Base-by-base conservation (phyloP, 306 rosid genomes). In the Cucurbita maxima region DNA sequence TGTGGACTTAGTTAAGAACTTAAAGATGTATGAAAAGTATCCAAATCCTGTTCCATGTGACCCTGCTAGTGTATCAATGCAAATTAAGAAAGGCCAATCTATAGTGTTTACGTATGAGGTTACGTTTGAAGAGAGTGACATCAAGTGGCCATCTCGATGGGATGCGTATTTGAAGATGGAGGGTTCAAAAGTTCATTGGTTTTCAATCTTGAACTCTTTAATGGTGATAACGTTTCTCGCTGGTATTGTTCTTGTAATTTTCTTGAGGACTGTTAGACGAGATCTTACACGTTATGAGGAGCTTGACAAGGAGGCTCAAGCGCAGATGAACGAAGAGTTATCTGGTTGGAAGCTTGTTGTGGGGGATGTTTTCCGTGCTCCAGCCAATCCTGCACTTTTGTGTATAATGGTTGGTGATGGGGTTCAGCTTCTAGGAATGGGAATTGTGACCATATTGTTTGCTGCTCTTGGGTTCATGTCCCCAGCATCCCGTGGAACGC, bases 281-380 rank as follows among this genome's bases (percentile, higher is more conserved):
- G 98, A 93, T 79, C 92, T 90, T 71, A 90, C 98, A 44, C 88
- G 90, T 6, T 93, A 93, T 11, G 98, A 93, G 84, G 98, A 93
- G 85, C 89, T 93, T 67, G 98, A 93, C 80, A 93, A 90, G 87
- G 98, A 93, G 81, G 98, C 96, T 25, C 96, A 93, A 76, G 93
- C 96, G n/a, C 96, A 93, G 88, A 93, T 93, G 98, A 93, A 87
- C 30, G 98, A 93, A 72, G 98, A 93, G 76, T 86, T 93, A 72
- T 93, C 98, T 14, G 98, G 98, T 56, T 92, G 96, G 96, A 92
- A 92, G 91, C 96, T 92, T 80, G 98, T 92, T 72, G 98, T 92
- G 47, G 98, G 91, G 72, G 98, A 93, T 86, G 97, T 90, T 67
- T 93, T 90, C 89, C 96, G 98, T 3, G 89, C 97, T n/a, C 98